Evolutionary conservation across 441 rosid genomes (phyloP), one percentile per base, ranked within the genome.

Genomic region (Pelargonium fulgidum): DNA sequence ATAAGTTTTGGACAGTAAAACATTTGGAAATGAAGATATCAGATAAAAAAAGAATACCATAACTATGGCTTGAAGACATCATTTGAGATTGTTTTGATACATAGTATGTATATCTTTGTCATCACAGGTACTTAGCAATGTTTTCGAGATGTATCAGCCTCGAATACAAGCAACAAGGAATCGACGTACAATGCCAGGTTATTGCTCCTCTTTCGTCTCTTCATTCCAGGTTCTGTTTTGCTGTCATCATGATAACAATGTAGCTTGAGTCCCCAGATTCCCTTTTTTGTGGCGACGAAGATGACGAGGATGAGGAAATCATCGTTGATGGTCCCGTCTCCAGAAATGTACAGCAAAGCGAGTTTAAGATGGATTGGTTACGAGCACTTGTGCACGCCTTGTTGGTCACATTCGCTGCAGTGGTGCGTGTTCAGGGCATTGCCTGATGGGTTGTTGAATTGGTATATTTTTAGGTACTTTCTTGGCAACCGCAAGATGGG

Each of bases 151-250:
- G 67, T 65, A 71, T 77, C 13, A 61, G 24, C 68, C 2, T 75
- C 14, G 83, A 82, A 29, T 82, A 79, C 68, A 64, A 69, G 75
- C 13, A 68, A 64, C 56, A 66, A 0, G 83, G 83, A 42, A 69
- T 82, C 0, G 75, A 82, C 50, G 29, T 79, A 17, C 83, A 79
- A 65, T 82, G 85, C 61, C 81, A 82, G 76, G 82, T 77, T 16
- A 5, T 3, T 2, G 4, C 14, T 6, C 4, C 0, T 3, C 13
- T 58, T 24, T 19, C 33, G 0, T 1, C 10, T 4, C 16, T 36
- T 10, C 16, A 3, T 66, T 41, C 22, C 29, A 26, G 29, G 1
- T 26, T 26, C 29, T 26, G 29, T 26, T 26, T 26, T 26, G 29
- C 29, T 26, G 29, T 26, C 29, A 26, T 2, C 29, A 2, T 2